Percentiles rank a stretch among this genome's conserved stretches.
Evolutionary conservation across 2,329 filamentous ascomycete species (phyloP).

Genomic region (Tolypocladium album): DNA sequence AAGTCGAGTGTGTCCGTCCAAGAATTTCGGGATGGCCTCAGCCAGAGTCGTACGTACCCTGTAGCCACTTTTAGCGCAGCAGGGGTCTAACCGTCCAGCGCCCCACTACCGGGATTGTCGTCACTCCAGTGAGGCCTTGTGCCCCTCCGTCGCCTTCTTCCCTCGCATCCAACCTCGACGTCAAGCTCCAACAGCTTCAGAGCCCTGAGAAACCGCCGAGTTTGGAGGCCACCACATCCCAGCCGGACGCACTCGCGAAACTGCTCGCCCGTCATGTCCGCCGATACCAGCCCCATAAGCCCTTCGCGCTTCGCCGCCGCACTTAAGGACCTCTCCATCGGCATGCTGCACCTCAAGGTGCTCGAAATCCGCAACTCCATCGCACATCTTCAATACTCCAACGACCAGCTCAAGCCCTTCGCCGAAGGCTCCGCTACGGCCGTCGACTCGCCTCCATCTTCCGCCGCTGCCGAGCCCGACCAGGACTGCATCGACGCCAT

Average conservation of each 20-base stretch:
- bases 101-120: neutral
- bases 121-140: neutral
- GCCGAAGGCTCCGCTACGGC: conserved; percentile 37
- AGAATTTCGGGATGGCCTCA: neutral
- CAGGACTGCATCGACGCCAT: conserved; percentile 66
- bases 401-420: conserved; percentile 60
- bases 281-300: conserved; percentile 49
- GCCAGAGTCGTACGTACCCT: neutral
- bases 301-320: conserved; percentile 55
- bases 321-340: conserved; percentile 53
- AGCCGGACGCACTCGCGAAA: neutral
- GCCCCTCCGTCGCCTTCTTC: neutral
- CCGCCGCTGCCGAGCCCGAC: conserved; percentile 32
- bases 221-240: neutral
- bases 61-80: neutral
- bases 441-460: conserved; percentile 7
- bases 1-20: neutral
- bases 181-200: neutral
- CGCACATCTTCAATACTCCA: conserved; percentile 62
- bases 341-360: conserved; percentile 61
- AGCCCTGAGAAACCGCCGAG: neutral
- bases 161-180: neutral
- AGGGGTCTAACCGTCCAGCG: neutral
- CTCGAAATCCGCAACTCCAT: conserved; percentile 68
- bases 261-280: conserved; percentile 40